These are phyloP conservation scores for Blepharisma japonicum DNA, from an alignment of 73 alveolate species.

Conservation along the genomic window DNA sequence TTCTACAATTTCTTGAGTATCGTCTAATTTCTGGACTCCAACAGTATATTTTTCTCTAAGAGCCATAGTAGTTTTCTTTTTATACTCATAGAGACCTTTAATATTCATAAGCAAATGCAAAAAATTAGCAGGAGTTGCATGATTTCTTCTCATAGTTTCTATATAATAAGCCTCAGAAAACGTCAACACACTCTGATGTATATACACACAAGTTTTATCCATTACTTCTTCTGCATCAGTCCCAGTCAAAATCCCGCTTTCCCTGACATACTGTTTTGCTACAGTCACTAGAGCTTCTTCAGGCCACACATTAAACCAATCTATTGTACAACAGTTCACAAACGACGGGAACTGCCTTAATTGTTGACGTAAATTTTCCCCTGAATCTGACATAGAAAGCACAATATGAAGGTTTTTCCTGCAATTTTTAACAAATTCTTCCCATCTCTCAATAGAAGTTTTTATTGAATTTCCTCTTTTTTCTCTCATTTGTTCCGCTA, in stretches of 20 bases:
- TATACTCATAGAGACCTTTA: constrained; percentile 66
- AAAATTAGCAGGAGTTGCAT: constrained; percentile 91
- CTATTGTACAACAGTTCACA: constrained; percentile 97
- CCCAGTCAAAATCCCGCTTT: constrained; percentile 41
- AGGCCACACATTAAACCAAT: constrained; percentile 98
- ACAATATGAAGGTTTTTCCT: constrained; percentile 92
- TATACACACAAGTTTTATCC: constrained; percentile 59
- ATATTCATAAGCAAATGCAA: constrained; percentile 77
- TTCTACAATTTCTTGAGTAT: constrained; percentile 87
- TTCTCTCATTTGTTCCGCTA: constrained; percentile 62
- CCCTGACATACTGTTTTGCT: constrained; percentile 52
- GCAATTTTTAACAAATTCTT: constrained; percentile 54
- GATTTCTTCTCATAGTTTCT: constrained; percentile 82
- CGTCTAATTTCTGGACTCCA: constrained; percentile 86
- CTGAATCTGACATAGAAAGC: constrained; percentile 93
- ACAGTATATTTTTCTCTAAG: constrained; percentile 72
- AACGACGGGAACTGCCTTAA: constrained; percentile 98
- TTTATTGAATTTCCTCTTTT: constrained; percentile 57
- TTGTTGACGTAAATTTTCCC: constrained; percentile 93
- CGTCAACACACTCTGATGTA: constrained; percentile 88
- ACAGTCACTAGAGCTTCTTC: constrained; percentile 73
- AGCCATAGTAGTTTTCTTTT: constrained; percentile 72
- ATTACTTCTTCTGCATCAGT: constrained; percentile 51
- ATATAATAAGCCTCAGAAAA: constrained; percentile 69
- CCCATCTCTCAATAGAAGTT: constrained; percentile 63